Evolutionary conservation across 2,329 filamentous ascomycete genomes (phyloP), one percentile per base, ranked within the genome.

Genomic region (Aspergillus fumigatiaffinis): DNA sequence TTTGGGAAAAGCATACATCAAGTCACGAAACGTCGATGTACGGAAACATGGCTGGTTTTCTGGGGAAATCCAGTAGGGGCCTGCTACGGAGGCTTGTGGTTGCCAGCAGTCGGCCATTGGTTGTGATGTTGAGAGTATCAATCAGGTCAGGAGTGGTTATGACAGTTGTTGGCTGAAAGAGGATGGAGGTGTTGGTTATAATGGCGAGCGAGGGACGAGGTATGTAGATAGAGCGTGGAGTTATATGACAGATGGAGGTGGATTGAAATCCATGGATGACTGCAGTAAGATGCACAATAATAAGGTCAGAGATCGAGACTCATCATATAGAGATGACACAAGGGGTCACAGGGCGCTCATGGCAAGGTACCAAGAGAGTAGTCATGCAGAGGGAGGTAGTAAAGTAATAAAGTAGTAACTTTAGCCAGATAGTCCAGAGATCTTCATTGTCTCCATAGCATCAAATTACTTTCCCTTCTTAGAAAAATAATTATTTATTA

Each of bases 1-100:
- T 74, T 76, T 63, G 75, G 77, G 51, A 71, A 74, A 66, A 78
- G 80, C 70, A 80, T 81, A 64, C 21, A 66, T 61, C 62, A 80
- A 77, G 61, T 77, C 80, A 8, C 68, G 68, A 55, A 70, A 64
- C 26, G 60, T 64, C 42, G 63, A 55, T 28, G 65, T 53, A 29
- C 63, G 62, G 50, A 59, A 60, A 63, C 61, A 67, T 54, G 56
- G 54, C 53, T 60, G 59, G 55, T 65, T 56, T 44, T 61, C 59
- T 52, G 60, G 64, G 20, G 57, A 55, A 49, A 57, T 53, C 70
- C 71, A 72, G 58, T 67, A 66, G 6, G 70, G 64, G 60, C 62
- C 68, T 50, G 59, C 59, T 55, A 64, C 60, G 50, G 67, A 64
- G 57, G 64, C 56, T 50, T 65, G 64, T 50, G 64, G 64, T 60